These are phyloP conservation scores for Neobulgaria alba DNA, from an alignment of 2,329 filamentous ascomycete genomes.

Conservation along the genomic window DNA sequence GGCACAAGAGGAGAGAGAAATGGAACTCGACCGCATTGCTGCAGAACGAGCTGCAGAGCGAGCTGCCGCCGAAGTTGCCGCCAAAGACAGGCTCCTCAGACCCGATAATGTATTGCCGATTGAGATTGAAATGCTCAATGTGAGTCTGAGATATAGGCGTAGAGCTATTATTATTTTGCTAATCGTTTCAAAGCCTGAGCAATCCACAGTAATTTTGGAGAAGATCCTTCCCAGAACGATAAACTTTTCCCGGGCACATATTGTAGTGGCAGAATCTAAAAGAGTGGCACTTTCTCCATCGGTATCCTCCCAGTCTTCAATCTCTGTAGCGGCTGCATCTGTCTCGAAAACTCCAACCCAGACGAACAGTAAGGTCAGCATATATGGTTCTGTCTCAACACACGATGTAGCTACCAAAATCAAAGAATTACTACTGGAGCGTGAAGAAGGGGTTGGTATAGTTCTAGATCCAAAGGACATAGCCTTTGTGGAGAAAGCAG, in stretches of 20 bases:
- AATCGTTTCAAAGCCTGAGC: constrained; percentile 18
- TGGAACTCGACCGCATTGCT: no score
- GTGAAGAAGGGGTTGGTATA: constrained; percentile 42
- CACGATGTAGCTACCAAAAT: constrained; percentile 41
- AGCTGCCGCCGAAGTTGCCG: background rate
- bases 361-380: constrained; percentile 27
- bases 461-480: constrained; percentile 41
- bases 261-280: constrained; percentile 29
- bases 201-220: constrained; percentile 18
- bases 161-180: constrained; percentile 7
- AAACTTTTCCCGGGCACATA: constrained; percentile 24
- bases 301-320: constrained; percentile 14
- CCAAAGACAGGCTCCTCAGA: background rate
- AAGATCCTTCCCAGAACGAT: constrained; percentile 21
- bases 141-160: constrained; percentile 8
- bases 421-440: constrained; percentile 38
- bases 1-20: constrained; percentile 4
- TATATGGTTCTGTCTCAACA: constrained; percentile 44
- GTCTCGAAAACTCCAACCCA: constrained; percentile 27
- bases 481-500: constrained; percentile 35
- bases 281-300: constrained; percentile 21
- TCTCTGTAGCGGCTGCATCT: constrained; percentile 27
- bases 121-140: constrained; percentile 20
- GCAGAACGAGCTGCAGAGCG: constrained; percentile 1
- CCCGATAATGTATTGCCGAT: no score